Base-by-base conservation (phyloP, 1,284 basidiomycete genomes). In the Irpex rosettiformis region DNA sequence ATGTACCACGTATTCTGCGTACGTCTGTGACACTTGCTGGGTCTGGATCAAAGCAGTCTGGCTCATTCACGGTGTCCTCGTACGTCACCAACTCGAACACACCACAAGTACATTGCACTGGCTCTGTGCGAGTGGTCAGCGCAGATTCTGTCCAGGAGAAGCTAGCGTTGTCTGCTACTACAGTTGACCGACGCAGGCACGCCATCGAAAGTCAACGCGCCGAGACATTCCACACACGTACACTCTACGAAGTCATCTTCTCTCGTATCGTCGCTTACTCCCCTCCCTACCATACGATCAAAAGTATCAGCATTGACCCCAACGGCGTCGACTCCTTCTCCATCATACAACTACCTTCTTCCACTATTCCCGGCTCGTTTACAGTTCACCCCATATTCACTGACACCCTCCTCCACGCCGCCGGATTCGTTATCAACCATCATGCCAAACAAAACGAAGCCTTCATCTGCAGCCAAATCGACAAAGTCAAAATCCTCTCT, bases 391-490 rank as follows among this genome's bases (percentile, higher is more conserved):
- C 83, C 1, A 66, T 87, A n/a, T 87, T 88, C 69, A 73, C 82
- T 55, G 88, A 91, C 63, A 81, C 84, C 0, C 72, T 90, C 24
- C 73, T 89, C 29, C 88, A 91, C 60, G 76, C 81, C 29, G 82
- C 86, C 0, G 88, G 88, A 1, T 88, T 91, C 69, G 72, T 89
- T 45, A 77, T 82, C 27, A 91, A 90, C 69, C 69, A 83, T 67
- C 78, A 75, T 42, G 80, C 77, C 2, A 72, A 71, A 1, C 61
- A 72, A 22, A 73, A 80, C 33, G 80, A 87, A 52, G 83, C 78
- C 0, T 87, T 81, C 67, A 85, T 91, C 59, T 90, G 88, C 73
- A 77, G 70, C 40, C 75, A 79, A 37, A 75, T 88, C 28, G 79
- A 77, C 24, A 68, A 74, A 10, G 72, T 85, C 45, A 77, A 77